Evolutionary conservation across 1,284 basidiomycete species (phyloP), one percentile per base, ranked within the genome.

Genomic region (Ustilago esculenta): DNA sequence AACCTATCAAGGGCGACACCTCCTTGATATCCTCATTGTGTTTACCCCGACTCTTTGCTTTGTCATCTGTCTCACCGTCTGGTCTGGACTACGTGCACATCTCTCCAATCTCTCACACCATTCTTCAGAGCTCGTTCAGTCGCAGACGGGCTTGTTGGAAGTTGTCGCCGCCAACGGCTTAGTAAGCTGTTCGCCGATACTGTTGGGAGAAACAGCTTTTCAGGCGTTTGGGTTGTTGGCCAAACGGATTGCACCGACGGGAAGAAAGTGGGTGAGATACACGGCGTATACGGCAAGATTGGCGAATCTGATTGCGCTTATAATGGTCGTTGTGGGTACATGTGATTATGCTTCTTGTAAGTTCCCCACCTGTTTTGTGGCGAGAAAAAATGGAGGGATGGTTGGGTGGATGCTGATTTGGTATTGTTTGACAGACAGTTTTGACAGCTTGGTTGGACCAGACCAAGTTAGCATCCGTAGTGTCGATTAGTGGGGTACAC

Each of bases 221-320:
- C 67, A 65, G 27, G 42, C 65, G 15, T 65, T 70, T 24, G 67
- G 67, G 0, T 18, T 70, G 33, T 33, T 70, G 29, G 48, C 30
- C 2, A 65, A 59, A 40, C 36, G 67, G 29, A 34, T 58, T 1
- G 43, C 45, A 2, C 24, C 37, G 9, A 43, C 41, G 2, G 61
- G 33, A 2, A 42, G 42, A 4, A 39, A 15, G 21, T 70, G 61
- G 67, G 35, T 70, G 17, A 30, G 9, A 17, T 49, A 53, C 23
- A 44, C 51, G 7, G 43, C 54, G 25, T 55, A 48, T 20, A 46
- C 43, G 5, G 52, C 52, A 0, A 41, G 67, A 17, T 2, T 52
- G 37, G 43, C 21, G 5, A 70, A 70, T 32, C n/a, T 50, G 30
- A 37, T 58, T 5, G 47, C 56, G 34, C 43, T 70, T 12, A 37